Evolutionary conservation across 1,139 yeast species (phyloP), one percentile per base, ranked within the genome.

Genomic region (Ogataea hybrid): DNA sequence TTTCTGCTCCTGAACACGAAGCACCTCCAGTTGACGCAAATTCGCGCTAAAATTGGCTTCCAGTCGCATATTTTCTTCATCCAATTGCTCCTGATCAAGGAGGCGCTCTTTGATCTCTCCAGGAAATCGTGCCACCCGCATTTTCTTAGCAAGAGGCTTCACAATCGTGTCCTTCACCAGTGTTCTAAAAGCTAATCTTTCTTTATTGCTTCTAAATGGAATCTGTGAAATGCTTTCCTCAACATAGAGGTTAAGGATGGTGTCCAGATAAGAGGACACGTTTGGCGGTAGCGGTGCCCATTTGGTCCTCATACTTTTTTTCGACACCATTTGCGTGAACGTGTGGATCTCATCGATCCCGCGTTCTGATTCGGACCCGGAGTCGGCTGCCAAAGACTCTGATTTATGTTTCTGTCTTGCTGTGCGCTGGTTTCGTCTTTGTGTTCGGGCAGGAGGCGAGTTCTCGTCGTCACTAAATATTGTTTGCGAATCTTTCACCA

Each of bases 11-110:
- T 59, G 56, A 9, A 37, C 37, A 6, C 49, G 29, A 6, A 60
- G 43, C 10, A 41, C 46, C 16, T 56, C 58, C 12, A 57, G 34
- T 36, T 59, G 63, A 25, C 46, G 46, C 8, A 53, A 35, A 28
- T 53, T 57, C 4, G 55, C 58, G 34, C 54, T 53, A 27, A 56
- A 52, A 28, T 57, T 49, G 6, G 54, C 41, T 11, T 47, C 49
- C 7, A 59, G 42, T 18, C 57, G 31, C 2, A 36, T 35, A 21
- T 47, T 54, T 22, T 56, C 57, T 5, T 48, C 50, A 35, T 52
- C 50, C 14, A 60, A 44, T 20, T 52, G 57, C 21, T 48, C 53
- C 37, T 50, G 52, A 35, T 50, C 49, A 14, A 51, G 34, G 2
- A 44, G 40, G 8, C 41, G 21, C 16, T 46, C 52, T 29, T 39